phyloP scores from a whole-genome alignment of 2,329 filamentous ascomycete genomes.

The Exophiala oligosperma region DNA sequence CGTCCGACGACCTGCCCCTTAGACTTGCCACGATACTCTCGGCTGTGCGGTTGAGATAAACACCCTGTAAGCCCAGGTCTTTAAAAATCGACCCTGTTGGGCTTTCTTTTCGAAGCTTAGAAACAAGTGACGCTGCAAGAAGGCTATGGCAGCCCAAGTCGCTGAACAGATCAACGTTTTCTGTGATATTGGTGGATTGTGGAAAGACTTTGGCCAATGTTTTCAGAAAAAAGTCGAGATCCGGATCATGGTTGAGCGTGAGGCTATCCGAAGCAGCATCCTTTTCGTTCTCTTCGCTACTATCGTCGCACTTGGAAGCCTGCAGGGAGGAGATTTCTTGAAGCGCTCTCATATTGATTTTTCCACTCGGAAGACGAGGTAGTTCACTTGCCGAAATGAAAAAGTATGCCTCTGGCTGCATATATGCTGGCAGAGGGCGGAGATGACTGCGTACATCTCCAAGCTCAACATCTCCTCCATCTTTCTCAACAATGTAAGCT shows the following conservation, averaged over 20 bases:
- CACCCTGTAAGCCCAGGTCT: not conserved
- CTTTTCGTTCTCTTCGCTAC: too few species aligned
- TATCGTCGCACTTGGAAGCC: not conserved
- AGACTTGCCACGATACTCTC: not conserved
- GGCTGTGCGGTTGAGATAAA: not conserved
- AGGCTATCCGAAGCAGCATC: not conserved
- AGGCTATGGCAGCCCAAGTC: constrained; percentile 3
- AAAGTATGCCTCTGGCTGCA: not conserved
- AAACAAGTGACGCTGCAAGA: not conserved
- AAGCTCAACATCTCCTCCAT: not conserved
- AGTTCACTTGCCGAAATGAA: constrained; percentile 1
- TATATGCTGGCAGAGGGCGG: not conserved
- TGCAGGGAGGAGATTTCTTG: not conserved
- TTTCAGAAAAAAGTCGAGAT: not conserved
- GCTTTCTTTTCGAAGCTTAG: constrained; percentile 3
- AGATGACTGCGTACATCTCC: constrained; percentile 3
- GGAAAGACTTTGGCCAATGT: not conserved
- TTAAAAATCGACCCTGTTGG: not conserved
- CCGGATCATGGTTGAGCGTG: not conserved
- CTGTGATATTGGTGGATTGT: not conserved
- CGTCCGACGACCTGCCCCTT: not conserved
- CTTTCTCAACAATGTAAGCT: constrained; percentile 1
- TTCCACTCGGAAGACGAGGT: constrained; percentile 3
- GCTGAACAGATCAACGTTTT: not conserved
- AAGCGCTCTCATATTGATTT: constrained; percentile 5